Evolutionary conservation across 306 rosid species (phyloP).

Genomic region (Inga laurina): DNA sequence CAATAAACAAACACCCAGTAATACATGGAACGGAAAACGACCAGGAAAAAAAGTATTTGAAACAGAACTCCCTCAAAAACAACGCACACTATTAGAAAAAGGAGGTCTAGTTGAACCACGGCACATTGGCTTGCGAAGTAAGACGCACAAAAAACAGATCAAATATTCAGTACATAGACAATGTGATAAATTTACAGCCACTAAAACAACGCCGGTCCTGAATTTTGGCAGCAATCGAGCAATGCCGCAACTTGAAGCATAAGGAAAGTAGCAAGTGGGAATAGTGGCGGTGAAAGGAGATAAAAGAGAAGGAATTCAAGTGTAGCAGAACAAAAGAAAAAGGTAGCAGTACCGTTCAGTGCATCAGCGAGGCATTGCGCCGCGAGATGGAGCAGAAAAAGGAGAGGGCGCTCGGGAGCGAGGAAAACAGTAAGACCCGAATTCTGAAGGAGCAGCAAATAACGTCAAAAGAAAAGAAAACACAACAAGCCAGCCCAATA

Average conservation of each 20-base stretch:
- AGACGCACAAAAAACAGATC: neutral
- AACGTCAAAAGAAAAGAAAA: neutral
- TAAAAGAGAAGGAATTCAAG: neutral
- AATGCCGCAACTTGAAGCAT: neutral
- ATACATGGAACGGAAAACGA: neutral
- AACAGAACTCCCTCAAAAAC: neutral
- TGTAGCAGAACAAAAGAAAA: neutral
- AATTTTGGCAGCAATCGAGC: neutral
- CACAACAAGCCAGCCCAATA: neutral
- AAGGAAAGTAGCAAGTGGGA: neutral
- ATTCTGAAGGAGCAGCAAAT: neutral
- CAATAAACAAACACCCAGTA: neutral
- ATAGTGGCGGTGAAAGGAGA: neutral
- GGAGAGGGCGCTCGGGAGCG: conserved; percentile 8
- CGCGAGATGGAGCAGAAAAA: neutral
- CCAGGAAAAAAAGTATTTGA: neutral
- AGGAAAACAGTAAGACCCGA: neutral
- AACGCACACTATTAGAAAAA: neutral
- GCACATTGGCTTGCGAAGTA: neutral
- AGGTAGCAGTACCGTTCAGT: neutral
- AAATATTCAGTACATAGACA: neutral
- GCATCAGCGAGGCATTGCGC: neutral
- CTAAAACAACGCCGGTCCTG: neutral
- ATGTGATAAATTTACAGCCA: neutral
- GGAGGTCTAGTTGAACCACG: neutral